A percentile compares a stretch with the other conserved stretches of the same genome.
Conservation (phyloP, 2,329 filamentous ascomycete species). For the Calonectria crousiana region DNA sequence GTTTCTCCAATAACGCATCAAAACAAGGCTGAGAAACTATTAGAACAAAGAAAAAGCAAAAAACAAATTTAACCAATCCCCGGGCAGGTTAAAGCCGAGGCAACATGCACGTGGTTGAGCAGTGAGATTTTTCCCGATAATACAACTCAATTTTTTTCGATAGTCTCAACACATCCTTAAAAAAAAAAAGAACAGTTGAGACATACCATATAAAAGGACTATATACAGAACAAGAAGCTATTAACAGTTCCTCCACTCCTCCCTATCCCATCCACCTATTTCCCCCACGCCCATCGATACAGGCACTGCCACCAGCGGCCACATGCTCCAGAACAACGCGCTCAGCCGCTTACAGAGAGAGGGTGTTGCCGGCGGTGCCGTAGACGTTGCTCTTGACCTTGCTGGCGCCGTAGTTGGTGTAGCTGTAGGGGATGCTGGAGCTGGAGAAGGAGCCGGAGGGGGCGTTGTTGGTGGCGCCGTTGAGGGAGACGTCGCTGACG, state of each 20-base stretch:
- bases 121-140: background rate
- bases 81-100: background rate
- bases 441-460: slow-evolving; percentile 62
- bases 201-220: background rate
- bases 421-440: slow-evolving; percentile 66
- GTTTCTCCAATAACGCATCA: background rate
- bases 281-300: background rate
- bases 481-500: slow-evolving; percentile 56
- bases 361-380: slow-evolving; percentile 53
- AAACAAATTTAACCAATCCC: background rate
- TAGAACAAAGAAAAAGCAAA: background rate
- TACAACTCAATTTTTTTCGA: slow-evolving; percentile 18
- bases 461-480: slow-evolving; percentile 54
- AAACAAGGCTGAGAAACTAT: background rate
- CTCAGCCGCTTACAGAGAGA: slow-evolving; percentile 46
- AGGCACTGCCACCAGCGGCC: background rate
- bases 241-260: background rate
- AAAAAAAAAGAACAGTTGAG: background rate
- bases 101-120: background rate
- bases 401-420: slow-evolving; percentile 58
- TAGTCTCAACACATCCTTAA: background rate
- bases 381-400: slow-evolving; percentile 59
- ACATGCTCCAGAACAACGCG: background rate
- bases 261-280: background rate
- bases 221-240: slow-evolving; percentile 7